Conservation (phyloP, 75 land plant genomes). For the Pinus albicaulis region DNA sequence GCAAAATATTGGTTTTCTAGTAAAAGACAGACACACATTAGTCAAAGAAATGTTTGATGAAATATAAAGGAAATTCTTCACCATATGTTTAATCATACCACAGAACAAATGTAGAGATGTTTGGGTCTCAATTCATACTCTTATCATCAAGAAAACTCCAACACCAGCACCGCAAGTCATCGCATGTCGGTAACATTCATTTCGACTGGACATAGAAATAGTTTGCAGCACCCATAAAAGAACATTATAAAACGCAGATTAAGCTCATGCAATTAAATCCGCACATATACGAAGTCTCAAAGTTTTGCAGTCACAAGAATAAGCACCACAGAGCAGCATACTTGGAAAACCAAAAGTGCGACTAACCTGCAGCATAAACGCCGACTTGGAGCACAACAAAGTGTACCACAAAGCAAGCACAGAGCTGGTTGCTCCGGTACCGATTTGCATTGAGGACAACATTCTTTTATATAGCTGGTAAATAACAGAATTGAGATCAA, state of each 20-base stretch:
- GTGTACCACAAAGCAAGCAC: conserved; percentile 88
- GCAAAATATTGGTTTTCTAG: conserved; percentile 85
- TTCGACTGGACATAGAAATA: conserved; percentile 34
- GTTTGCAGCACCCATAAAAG: neutral
- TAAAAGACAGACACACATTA: conserved; percentile 1
- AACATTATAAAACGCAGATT: neutral
- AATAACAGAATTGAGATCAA: neutral
- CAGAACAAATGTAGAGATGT: neutral
- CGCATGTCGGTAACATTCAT: conserved; percentile 68
- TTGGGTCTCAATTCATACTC: conserved; percentile 38
- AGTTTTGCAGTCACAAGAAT: no score
- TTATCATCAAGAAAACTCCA: conserved; percentile 81
- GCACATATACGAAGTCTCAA: neutral
- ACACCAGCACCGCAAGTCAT: conserved; percentile 78
- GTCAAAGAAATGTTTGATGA: conserved; percentile 4
- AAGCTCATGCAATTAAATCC: neutral
- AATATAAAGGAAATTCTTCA: neutral
- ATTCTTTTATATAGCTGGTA: conserved; percentile 73
- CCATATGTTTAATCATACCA: neutral
- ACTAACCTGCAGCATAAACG: conserved; percentile 78
- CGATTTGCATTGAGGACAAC: conserved; percentile 57
- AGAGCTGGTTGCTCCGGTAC: conserved; percentile 73
- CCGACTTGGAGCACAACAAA: conserved; percentile 65
- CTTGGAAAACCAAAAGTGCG: neutral
- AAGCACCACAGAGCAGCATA: neutral